Evolutionary conservation across 306 rosid species (phyloP), one percentile per base, ranked within the genome.

Genomic region (Ochetophila trinervis): DNA sequence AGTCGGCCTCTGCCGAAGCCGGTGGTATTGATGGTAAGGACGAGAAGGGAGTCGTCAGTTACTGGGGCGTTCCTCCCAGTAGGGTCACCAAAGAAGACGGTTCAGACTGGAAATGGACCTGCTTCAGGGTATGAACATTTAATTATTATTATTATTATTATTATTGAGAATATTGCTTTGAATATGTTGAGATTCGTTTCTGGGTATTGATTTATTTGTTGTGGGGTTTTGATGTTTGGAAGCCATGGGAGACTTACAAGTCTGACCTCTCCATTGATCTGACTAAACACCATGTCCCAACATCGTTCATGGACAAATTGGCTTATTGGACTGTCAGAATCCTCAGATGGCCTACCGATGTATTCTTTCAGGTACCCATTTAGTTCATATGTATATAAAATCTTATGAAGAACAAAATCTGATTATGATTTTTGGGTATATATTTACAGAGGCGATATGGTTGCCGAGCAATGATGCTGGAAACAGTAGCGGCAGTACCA

Each of bases 401-500:
- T n/a, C n/a, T n/a, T 27, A 27, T 4, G 32, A 27, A 27, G 4
- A 27, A 27, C 32, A 27, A 27, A 27, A 27, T 27, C 2, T 16
- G 10, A 50, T 50, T 17, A 2, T 15, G 15, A 16, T 18, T 49
- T 49, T 7, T 50, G 52, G 0, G 27, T 50, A 14, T 61, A 40
- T 58, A 14, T 59, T 37, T 35, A 73, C 85, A 88, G 96, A 82
- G 78, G 37, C 68, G 96, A 32, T 88, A 86, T 70, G 96, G 96
- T 23, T 88, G 90, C 79, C 89, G 96, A 8, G 91, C 90, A 61
- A 88, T 88, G 90, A 88, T 88, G 96, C 85, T 88, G 0, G 96
- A 88, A 73, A 88, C 96, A 0, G 92, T 88, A 62, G 96, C 96
- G 6, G 96, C 96, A 13, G 90, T 88, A 0, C 96, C 96, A 0